A percentile compares a stretch with the other conserved stretches of the same genome.
These are phyloP conservation scores for Ceratobasidium sp. DNA, from an alignment of 1,284 basidiomycete genomes.

Conservation along the genomic window DNA sequence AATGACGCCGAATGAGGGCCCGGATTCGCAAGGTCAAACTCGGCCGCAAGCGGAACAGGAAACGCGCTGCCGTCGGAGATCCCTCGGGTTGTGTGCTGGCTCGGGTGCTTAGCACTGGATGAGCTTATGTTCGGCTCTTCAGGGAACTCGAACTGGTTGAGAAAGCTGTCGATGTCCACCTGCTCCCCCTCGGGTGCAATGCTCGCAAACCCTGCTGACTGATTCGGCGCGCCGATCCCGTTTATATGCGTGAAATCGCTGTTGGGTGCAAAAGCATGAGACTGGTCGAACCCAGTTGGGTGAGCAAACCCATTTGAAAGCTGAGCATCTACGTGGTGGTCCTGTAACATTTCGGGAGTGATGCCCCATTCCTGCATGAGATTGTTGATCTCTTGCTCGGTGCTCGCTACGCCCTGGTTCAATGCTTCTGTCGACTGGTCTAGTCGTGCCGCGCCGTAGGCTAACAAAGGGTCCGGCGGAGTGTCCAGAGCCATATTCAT, in stretches of 20 bases:
- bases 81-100: not conserved
- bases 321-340: not conserved
- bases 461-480: not conserved
- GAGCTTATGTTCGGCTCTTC: not conserved
- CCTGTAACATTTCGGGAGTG: slow-evolving; percentile 46
- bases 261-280: not conserved
- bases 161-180: slow-evolving; percentile 44
- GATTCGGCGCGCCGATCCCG: not conserved
- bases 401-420: slow-evolving; percentile 56
- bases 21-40: slow-evolving; percentile 43
- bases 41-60: slow-evolving; percentile 34
- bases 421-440: slow-evolving; percentile 56
- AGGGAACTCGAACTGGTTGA: slow-evolving; percentile 42
- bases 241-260: not conserved
- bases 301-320: not conserved
- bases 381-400: slow-evolving; percentile 60
- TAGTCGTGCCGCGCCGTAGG: slow-evolving; percentile 7
- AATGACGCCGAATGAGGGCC: slow-evolving; percentile 34
- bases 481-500: slow-evolving; percentile 28
- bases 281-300: slow-evolving; percentile 1
- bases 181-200: slow-evolving; percentile 28
- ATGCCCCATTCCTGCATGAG: slow-evolving; percentile 59
- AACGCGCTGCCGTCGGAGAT: not conserved
- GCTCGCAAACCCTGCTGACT: slow-evolving; percentile 32
- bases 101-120: not conserved